These are phyloP conservation scores for Beauveria varroae DNA, from an alignment of 2,329 filamentous ascomycete species.

Conservation along the genomic window DNA sequence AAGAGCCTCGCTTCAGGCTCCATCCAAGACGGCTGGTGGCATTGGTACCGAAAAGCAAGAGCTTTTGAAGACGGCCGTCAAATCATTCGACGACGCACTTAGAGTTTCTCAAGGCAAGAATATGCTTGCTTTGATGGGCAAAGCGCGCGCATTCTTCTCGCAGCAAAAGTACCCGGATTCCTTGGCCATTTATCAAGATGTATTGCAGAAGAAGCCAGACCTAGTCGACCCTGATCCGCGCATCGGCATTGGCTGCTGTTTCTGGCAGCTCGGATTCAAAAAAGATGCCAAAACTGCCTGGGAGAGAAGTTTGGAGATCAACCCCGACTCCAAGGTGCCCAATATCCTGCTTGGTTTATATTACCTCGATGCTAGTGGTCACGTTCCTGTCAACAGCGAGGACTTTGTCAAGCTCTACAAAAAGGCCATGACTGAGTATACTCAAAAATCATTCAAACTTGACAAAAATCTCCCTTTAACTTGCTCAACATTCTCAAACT, in stretches of 20 bases:
- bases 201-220: constrained; percentile 76
- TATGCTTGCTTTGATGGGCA: constrained; percentile 86
- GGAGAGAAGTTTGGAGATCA: constrained; percentile 78
- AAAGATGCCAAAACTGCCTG: constrained; percentile 86
- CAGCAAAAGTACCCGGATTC: constrained; percentile 81
- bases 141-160: constrained; percentile 78
- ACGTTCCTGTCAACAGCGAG: constrained; percentile 73
- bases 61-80: constrained; percentile 74
- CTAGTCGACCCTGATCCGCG: constrained; percentile 89
- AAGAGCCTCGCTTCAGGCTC: constrained; percentile 74
- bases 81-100: constrained; percentile 91
- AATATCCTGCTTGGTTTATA: constrained; percentile 86
- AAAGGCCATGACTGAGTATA: constrained; percentile 90
- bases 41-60: constrained; percentile 70
- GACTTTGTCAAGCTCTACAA: constrained; percentile 82
- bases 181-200: constrained; percentile 77
- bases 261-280: constrained; percentile 94
- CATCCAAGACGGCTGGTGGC: constrained; percentile 58
- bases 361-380: constrained; percentile 79
- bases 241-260: constrained; percentile 92
- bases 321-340: constrained; percentile 77
- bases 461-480: constrained; percentile 88
- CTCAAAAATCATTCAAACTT: constrained; percentile 85
- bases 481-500: constrained; percentile 82
- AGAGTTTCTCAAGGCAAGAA: constrained; percentile 80